phyloP scores from a whole-genome alignment of 1,284 basidiomycete species.

The Puccinia hordei region DNA sequence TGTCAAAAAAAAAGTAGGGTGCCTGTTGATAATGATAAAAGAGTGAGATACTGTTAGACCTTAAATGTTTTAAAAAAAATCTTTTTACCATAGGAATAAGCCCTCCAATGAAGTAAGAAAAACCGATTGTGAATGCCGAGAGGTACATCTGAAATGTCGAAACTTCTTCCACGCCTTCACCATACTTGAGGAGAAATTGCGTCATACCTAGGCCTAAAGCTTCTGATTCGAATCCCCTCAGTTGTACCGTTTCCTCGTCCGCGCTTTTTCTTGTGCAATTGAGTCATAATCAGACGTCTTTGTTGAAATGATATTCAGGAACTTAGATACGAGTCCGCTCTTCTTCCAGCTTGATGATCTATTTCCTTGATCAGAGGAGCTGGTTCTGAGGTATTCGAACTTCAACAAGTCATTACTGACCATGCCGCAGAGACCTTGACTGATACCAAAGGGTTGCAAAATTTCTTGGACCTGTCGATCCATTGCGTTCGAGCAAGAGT shows the following conservation, averaged over 20 bases:
- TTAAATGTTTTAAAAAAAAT: neutral
- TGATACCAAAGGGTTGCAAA: conserved; percentile 80
- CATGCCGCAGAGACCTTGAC: conserved; percentile 12
- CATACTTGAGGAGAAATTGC: conserved; percentile 87
- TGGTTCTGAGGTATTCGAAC: neutral
- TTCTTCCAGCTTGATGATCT: conserved; percentile 62
- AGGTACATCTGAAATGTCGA: conserved; percentile 71
- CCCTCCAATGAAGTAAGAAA: conserved; percentile 81
- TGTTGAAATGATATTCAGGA: conserved; percentile 5
- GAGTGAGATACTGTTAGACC: too few species aligned
- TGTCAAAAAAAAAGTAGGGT: conserved; percentile 82
- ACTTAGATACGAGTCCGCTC: conserved; percentile 57
- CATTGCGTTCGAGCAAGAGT: conserved; percentile 91
- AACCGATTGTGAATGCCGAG: conserved; percentile 88
- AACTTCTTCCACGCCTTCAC: conserved; percentile 84
- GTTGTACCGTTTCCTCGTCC: conserved; percentile 61
- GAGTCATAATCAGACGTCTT: conserved; percentile 65
- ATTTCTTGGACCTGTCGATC: conserved; percentile 89
- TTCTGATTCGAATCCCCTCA: conserved; percentile 65
- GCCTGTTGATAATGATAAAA: conserved; percentile 63
- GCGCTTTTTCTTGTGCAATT: conserved; percentile 54
- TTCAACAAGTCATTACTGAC: conserved; percentile 11
- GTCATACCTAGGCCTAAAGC: conserved; percentile 71
- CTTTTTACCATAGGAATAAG: conserved; percentile 64
- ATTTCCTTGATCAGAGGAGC: neutral